These are phyloP conservation scores for Pseudocercospora cruenta DNA, from an alignment of 2,329 filamentous ascomycete genomes.

Conservation along the genomic window DNA sequence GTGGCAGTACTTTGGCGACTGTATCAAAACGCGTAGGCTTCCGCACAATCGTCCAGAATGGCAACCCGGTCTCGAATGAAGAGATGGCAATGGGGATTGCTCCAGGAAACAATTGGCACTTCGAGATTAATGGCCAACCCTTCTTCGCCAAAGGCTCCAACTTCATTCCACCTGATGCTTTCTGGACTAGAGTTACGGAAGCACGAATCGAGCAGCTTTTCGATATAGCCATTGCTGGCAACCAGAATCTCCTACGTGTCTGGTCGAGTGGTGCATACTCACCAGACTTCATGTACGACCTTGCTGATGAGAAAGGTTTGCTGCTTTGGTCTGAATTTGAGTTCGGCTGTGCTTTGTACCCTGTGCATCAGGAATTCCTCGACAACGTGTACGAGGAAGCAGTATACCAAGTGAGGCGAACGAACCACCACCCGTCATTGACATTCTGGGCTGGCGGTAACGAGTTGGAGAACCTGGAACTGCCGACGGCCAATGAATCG, in stretches of 20 bases:
- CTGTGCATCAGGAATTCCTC: constrained; percentile 57
- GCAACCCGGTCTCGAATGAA: constrained; percentile 56
- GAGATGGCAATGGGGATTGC: constrained; percentile 60
- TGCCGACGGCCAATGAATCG: constrained; percentile 44
- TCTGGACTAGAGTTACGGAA: constrained; percentile 64
- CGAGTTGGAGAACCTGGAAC: constrained; percentile 62
- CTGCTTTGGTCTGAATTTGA: constrained; percentile 67
- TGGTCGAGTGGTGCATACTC: constrained; percentile 64
- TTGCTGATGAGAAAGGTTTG: constrained; percentile 64
- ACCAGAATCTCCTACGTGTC: constrained; percentile 67
- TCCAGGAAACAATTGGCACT: constrained; percentile 65
- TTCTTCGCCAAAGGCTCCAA: constrained; percentile 69
- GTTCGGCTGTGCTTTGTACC: constrained; percentile 65
- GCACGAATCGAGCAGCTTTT: constrained; percentile 58
- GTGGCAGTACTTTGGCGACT: constrained; percentile 44
- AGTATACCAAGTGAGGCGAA: constrained; percentile 62
- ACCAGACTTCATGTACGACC: constrained; percentile 65
- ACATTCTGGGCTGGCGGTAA: constrained; percentile 53
- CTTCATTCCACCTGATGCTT: constrained; percentile 65
- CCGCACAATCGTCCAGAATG: constrained; percentile 64
- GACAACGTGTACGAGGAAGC: constrained; percentile 61
- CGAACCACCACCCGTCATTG: constrained; percentile 60
- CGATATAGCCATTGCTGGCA: constrained; percentile 58
- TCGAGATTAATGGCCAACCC: constrained; percentile 66
- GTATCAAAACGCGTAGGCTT: constrained; percentile 63